These are phyloP conservation scores for Pythium apleroticum DNA, from an alignment of 352 stramenopile genomes.

Conservation along the genomic window DNA sequence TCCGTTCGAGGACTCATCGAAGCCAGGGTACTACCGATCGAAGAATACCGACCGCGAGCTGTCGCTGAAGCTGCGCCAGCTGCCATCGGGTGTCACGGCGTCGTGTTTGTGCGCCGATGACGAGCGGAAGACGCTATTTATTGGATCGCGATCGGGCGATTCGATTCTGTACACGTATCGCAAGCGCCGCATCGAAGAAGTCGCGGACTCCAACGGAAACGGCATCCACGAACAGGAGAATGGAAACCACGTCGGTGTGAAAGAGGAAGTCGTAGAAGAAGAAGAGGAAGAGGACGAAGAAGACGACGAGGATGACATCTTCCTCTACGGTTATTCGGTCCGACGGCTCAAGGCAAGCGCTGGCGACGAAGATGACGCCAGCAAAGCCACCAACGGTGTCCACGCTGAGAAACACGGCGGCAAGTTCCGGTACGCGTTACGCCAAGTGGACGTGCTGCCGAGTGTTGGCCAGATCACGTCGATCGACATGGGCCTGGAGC, in stretches of 20 bases:
- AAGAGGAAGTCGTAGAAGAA: conserved; percentile 56
- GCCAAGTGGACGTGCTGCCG: conserved; percentile 63
- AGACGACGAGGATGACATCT: conserved; percentile 61
- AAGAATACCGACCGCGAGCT: conserved; percentile 14
- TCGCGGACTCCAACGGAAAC: conserved; percentile 26
- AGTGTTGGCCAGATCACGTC: conserved; percentile 83
- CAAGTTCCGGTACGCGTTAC: conserved; percentile 50
- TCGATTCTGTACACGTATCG: conserved; percentile 64
- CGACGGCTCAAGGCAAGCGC: conserved; percentile 19
- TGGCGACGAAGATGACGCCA: conserved; percentile 15
- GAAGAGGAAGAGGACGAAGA: conserved; percentile 61
- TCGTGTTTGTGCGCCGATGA: conserved; percentile 66
- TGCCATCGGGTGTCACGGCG: conserved; percentile 44
- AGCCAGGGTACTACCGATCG: conserved; percentile 30
- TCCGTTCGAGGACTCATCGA: conserved; percentile 54
- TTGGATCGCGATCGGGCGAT: conserved; percentile 79
- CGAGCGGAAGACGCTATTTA: conserved; percentile 68
- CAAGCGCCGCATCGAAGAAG: conserved; percentile 37
- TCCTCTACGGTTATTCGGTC: conserved; percentile 58
- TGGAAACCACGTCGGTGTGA: conserved; percentile 24
- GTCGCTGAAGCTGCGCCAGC: conserved; percentile 53
- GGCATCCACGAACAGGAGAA: conserved; percentile 23
- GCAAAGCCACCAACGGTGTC: background rate
- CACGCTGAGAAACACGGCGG: background rate
- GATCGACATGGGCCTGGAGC: conserved; percentile 76